Percentiles rank a stretch among this genome's conserved stretches.
These are phyloP conservation scores for Spathaspora sp. DNA, from an alignment of 1,139 yeast species.

Conservation along the genomic window DNA sequence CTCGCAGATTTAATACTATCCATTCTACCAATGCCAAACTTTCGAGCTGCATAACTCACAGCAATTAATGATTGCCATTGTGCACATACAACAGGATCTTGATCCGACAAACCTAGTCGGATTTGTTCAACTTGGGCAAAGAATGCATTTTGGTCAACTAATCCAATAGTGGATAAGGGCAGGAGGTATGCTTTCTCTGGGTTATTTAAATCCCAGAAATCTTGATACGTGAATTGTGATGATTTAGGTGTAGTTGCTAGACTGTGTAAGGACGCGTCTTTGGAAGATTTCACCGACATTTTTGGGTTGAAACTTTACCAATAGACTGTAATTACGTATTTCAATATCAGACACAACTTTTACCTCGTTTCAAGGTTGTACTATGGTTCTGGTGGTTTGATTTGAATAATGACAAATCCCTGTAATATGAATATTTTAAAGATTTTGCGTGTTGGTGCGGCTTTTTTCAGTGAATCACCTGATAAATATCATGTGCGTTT, in stretches of 20 bases:
- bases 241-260: conserved; percentile 7
- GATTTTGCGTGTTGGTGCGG: no score
- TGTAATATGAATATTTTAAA: no score
- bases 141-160: conserved; percentile 90
- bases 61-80: conserved; percentile 93
- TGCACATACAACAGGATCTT: conserved; percentile 88
- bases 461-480: no score
- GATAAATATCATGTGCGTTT: not conserved
- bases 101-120: conserved; percentile 58
- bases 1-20: conserved; percentile 68
- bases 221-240: conserved; percentile 41
- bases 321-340: not conserved
- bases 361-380: not conserved
- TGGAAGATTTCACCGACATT: conserved; percentile 11
- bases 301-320: no score
- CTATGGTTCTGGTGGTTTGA: no score
- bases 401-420: no score
- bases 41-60: conserved; percentile 84
- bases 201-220: conserved; percentile 50
- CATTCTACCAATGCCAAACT: conserved; percentile 78
- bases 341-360: not conserved
- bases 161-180: conserved; percentile 80
- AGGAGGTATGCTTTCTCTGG: conserved; percentile 50
- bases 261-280: not conserved
- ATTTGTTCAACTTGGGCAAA: conserved; percentile 93